These are phyloP conservation scores for Carallia pectinifolia DNA, from an alignment of 345 rosid species.

Conservation along the genomic window DNA sequence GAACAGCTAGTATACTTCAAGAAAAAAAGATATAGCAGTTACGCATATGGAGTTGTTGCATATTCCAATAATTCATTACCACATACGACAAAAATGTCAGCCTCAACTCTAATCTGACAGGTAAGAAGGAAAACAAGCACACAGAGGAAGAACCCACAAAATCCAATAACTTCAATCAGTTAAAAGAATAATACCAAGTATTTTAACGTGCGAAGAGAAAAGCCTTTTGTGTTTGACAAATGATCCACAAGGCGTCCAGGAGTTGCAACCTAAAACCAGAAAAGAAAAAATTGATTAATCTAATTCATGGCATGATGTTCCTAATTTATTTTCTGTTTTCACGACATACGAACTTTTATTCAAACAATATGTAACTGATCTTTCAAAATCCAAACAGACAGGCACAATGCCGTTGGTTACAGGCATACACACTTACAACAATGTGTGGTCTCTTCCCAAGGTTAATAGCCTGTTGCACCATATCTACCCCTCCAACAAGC, in stretches of 20 bases:
- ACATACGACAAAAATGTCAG: too few species aligned
- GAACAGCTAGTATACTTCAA: too few species aligned
- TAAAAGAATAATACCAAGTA: slow-evolving; percentile 59
- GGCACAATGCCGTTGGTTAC: background rate
- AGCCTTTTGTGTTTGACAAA: slow-evolving; percentile 80
- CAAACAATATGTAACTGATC: background rate
- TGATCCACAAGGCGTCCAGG: slow-evolving; percentile 97
- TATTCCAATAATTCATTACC: too few species aligned
- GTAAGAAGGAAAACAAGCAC: background rate
- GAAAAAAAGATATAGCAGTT: too few species aligned
- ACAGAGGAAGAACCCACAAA: background rate
- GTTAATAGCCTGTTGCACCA: slow-evolving; percentile 70
- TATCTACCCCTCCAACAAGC: slow-evolving; percentile 98
- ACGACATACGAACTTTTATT: background rate
- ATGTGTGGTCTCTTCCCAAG: slow-evolving; percentile 85
- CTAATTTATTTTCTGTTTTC: slow-evolving; percentile 2
- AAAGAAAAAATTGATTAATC: background rate
- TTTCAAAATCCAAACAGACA: background rate
- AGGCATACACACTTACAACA: slow-evolving; percentile 47
- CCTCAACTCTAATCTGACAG: too few species aligned
- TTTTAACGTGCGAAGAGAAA: slow-evolving; percentile 71
- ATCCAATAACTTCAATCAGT: background rate
- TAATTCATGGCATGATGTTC: background rate
- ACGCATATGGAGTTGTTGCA: too few species aligned
- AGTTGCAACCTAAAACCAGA: slow-evolving; percentile 72